Conservation (phyloP, 768 basidiomycete genomes). For the Boletus tylopilopsis region DNA sequence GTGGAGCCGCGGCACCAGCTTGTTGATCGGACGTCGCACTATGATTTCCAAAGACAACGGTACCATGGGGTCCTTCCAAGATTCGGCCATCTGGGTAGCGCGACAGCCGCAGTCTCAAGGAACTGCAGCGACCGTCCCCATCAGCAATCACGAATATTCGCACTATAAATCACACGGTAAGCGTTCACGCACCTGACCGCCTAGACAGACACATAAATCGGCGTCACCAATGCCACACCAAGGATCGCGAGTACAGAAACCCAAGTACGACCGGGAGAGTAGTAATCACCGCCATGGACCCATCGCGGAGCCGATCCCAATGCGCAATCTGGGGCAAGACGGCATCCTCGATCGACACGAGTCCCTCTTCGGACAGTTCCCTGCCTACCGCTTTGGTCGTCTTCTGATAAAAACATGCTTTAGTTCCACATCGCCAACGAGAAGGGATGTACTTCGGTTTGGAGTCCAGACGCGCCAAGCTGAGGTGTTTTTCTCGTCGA, state of each 20-base stretch:
- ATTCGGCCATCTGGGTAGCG: too few relatives aligned
- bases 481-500: conserved; percentile 12
- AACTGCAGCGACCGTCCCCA: too few relatives aligned
- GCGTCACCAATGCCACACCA: conserved; percentile 1
- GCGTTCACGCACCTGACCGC: conserved; percentile 13
- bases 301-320: conserved; percentile 15
- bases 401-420: conserved; percentile 1
- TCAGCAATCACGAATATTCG: too few relatives aligned
- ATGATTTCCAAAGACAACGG: too few relatives aligned
- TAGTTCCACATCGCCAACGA: neutral
- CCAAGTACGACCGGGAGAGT: conserved; percentile 16
- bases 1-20: too few relatives aligned
- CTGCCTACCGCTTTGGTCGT: conserved; percentile 17
- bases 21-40: too few relatives aligned
- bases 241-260: conserved; percentile 17
- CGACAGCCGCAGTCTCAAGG: too few relatives aligned
- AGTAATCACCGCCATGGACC: neutral
- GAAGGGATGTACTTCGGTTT: conserved; percentile 9
- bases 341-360: conserved; percentile 14
- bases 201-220: conserved; percentile 5
- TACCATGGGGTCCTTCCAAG: too few relatives aligned
- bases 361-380: conserved; percentile 13
- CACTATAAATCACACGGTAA: too few relatives aligned
- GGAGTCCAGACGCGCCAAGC: conserved; percentile 16
- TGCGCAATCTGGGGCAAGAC: conserved; percentile 18